Conservation (phyloP, 2,329 filamentous ascomycete genomes). For the Huntiella omanensis region DNA sequence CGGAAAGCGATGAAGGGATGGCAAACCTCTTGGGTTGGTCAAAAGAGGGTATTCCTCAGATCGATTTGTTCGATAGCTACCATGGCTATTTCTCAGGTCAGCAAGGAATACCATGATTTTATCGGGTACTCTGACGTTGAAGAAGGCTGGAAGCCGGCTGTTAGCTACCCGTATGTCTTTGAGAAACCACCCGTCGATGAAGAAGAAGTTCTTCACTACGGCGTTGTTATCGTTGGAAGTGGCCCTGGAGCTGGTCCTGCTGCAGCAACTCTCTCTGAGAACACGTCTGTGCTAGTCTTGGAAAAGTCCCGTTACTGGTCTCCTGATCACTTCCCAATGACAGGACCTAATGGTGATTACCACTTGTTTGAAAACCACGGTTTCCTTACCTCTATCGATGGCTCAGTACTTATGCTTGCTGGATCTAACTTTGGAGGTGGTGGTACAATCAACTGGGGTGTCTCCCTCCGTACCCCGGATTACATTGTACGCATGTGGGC, state of each 20-base stretch:
- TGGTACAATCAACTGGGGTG: constrained; percentile 74
- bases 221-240: constrained; percentile 72
- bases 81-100: too few relatives aligned
- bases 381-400: constrained; percentile 34
- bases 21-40: too few relatives aligned
- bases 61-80: too few relatives aligned
- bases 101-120: too few relatives aligned
- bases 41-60: too few relatives aligned
- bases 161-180: too few relatives aligned
- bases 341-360: constrained; percentile 35
- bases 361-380: constrained; percentile 56
- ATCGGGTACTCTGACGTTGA: too few relatives aligned
- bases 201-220: constrained; percentile 18
- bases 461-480: constrained; percentile 45
- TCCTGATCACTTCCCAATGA: constrained; percentile 56
- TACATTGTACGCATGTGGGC: constrained; percentile 73
- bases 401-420: constrained; percentile 40
- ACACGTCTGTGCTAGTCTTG: constrained; percentile 61
- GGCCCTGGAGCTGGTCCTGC: constrained; percentile 71
- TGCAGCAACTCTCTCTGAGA: constrained; percentile 64
- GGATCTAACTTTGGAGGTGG: constrained; percentile 71
- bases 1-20: too few relatives aligned
- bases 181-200: too few relatives aligned
- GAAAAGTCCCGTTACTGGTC: constrained; percentile 68
- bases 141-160: too few relatives aligned